Conservation (phyloP, 1,139 yeast species). For the Suhomyces terraborum region DNA sequence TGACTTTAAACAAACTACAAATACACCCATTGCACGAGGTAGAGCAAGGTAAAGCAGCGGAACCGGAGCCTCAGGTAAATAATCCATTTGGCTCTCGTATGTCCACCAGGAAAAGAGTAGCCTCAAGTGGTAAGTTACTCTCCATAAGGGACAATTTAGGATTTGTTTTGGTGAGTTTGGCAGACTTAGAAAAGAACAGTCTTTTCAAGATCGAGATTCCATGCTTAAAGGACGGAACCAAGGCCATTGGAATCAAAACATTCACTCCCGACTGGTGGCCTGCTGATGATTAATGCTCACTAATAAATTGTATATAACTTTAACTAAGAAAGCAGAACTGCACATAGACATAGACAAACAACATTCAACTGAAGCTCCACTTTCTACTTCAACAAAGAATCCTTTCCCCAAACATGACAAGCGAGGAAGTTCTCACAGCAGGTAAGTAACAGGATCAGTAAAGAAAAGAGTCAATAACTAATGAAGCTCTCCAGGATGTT, state of each 20-base stretch:
- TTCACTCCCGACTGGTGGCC: constrained; percentile 74
- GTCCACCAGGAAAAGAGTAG: constrained; percentile 36
- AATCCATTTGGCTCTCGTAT: constrained; percentile 26
- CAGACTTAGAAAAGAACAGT: constrained; percentile 35
- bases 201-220: constrained; percentile 37
- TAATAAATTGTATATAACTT: background rate
- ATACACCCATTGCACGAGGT: constrained; percentile 24
- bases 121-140: constrained; percentile 61
- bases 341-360: background rate
- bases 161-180: constrained; percentile 57
- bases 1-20: constrained; percentile 26
- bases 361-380: no score
- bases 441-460: constrained; percentile 14
- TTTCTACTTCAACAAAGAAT: no score
- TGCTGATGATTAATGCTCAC: constrained; percentile 18
- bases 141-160: constrained; percentile 63
- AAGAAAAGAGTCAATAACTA: no score
- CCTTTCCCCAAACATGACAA: constrained; percentile 6
- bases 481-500: no score
- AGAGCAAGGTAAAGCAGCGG: constrained; percentile 13
- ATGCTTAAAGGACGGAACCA: constrained; percentile 21
- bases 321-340: background rate
- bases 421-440: constrained; percentile 17
- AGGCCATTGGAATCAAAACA: constrained; percentile 45
- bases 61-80: constrained; percentile 25